Evolutionary conservation across 2,329 filamentous ascomycete genomes (phyloP).

Genomic region (Diaporthe sp.): DNA sequence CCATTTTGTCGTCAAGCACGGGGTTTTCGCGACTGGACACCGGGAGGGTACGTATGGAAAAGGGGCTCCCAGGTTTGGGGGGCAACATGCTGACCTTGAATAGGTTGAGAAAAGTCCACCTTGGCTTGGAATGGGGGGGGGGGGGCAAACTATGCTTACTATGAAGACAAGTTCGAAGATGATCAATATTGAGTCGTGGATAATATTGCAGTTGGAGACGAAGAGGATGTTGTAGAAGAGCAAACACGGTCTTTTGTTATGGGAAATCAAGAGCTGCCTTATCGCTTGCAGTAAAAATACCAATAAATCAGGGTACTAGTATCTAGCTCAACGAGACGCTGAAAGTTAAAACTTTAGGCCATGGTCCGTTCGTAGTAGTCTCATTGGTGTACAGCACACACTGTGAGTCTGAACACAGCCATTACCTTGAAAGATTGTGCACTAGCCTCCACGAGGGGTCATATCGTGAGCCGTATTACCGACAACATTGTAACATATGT

Average conservation of each 20-base stretch:
- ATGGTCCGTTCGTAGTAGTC: background rate
- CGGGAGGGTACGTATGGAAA: background rate
- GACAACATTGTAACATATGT: background rate
- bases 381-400: background rate
- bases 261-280: background rate
- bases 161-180: background rate
- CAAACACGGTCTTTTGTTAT: background rate
- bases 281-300: background rate
- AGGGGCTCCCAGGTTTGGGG: background rate
- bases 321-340: background rate
- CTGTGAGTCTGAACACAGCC: background rate
- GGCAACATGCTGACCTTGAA: background rate
- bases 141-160: background rate
- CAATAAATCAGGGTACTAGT: background rate
- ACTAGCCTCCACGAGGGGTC: too few relatives aligned
- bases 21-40: background rate
- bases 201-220: fast-evolving
- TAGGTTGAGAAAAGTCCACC: background rate
- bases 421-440: background rate
- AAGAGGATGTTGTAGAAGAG: too few relatives aligned
- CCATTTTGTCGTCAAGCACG: too few relatives aligned
- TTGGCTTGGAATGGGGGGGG: too few relatives aligned
- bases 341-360: background rate
- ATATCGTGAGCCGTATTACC: background rate
- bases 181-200: background rate